These are phyloP conservation scores for Amborella trichopoda DNA, from an alignment of 164 flowering plant species.

Conservation along the genomic window DNA sequence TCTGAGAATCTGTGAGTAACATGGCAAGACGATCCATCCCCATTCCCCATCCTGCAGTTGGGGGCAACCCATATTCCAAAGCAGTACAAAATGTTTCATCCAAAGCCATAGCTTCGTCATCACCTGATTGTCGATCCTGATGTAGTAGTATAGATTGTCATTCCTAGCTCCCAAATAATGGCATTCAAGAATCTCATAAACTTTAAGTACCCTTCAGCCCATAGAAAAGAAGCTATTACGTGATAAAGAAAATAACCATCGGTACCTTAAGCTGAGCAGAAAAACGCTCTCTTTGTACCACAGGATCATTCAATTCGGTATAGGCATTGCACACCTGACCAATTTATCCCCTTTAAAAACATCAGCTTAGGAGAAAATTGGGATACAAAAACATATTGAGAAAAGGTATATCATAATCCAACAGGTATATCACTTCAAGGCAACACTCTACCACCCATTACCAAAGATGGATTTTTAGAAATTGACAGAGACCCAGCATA, in stretches of 20 bases:
- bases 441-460: too few species aligned
- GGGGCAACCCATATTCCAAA: slow-evolving; percentile 90
- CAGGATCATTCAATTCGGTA: slow-evolving; percentile 96
- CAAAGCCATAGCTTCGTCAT: slow-evolving; percentile 96
- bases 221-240: background rate
- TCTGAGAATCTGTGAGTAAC: slow-evolving; percentile 88
- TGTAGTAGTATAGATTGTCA: background rate
- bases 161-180: background rate
- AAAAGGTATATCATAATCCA: too few species aligned
- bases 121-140: slow-evolving; percentile 93
- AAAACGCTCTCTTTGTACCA: slow-evolving; percentile 85
- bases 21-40: slow-evolving; percentile 89
- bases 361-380: background rate
- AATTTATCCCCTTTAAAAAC: too few species aligned
- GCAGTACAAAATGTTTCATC: slow-evolving; percentile 90
- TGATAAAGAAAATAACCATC: background rate
- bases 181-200: background rate
- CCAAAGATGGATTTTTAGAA: too few species aligned
- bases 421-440: too few species aligned
- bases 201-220: background rate
- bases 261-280: slow-evolving; percentile 90
- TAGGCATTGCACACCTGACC: slow-evolving; percentile 88
- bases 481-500: too few species aligned
- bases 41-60: slow-evolving; percentile 97
- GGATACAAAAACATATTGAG: background rate